phyloP scores from a whole-genome alignment of 1,139 yeast genomes.

The Saccharomyces pastorianus region DNA sequence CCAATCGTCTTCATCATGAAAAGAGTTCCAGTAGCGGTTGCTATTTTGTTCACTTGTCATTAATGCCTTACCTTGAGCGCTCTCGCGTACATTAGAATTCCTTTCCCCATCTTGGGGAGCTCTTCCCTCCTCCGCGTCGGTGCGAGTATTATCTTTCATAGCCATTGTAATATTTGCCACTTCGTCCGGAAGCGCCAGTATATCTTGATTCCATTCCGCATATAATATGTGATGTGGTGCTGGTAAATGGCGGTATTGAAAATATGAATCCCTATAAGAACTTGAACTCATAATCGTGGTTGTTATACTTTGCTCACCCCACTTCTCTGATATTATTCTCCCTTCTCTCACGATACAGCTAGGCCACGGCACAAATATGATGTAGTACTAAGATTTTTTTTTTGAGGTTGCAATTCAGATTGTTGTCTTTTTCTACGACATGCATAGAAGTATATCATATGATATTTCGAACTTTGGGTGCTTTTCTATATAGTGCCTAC shows the following conservation, averaged over 20 bases:
- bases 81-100: not conserved
- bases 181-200: conserved; percentile 22
- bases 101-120: not conserved
- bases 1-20: conserved; percentile 26
- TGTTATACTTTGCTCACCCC: not conserved
- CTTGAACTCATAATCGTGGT: conserved; percentile 4
- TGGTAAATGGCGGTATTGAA: conserved; percentile 15
- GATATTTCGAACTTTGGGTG: too few relatives aligned
- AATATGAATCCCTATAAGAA: conserved; percentile 17
- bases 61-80: not conserved
- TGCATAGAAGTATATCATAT: not conserved
- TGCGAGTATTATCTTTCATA: conserved; percentile 5
- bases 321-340: not conserved
- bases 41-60: not conserved
- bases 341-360: not conserved
- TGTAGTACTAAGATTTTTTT: not conserved
- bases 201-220: conserved; percentile 24
- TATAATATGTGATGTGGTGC: conserved; percentile 20
- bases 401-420: not conserved
- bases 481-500: not conserved
- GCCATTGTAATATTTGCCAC: not conserved
- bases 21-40: conserved; percentile 21
- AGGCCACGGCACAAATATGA: not conserved
- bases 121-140: conserved; percentile 8
- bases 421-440: not conserved